phyloP scores from a whole-genome alignment of 371 early-diverging fungal genomes.

The Mortierella sp. region DNA sequence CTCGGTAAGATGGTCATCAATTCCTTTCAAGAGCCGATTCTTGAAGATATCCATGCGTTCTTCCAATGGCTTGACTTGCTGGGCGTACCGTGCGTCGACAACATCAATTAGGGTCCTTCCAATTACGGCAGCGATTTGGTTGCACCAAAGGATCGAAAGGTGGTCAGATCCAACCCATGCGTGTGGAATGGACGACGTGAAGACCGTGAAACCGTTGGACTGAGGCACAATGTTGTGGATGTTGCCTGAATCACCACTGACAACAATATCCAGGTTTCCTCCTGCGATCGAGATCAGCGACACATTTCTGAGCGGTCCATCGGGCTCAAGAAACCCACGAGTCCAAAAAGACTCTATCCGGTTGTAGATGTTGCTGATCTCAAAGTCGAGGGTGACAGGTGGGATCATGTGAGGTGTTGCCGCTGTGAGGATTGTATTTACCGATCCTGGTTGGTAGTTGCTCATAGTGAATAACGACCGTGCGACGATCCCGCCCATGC shows the following conservation, averaged over 20 bases:
- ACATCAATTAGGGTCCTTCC: slow-evolving; percentile 72
- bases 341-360: slow-evolving; percentile 83
- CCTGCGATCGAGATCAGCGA: slow-evolving; percentile 92
- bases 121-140: slow-evolving; percentile 83
- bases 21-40: slow-evolving; percentile 68
- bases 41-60: slow-evolving; percentile 77
- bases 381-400: slow-evolving; percentile 85
- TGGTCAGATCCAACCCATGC: slow-evolving; percentile 96
- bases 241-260: slow-evolving; percentile 85
- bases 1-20: slow-evolving; percentile 62
- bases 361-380: slow-evolving; percentile 83
- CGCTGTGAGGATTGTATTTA: slow-evolving; percentile 90
- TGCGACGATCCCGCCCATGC: slow-evolving; percentile 98
- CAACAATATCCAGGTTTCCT: slow-evolving; percentile 90
- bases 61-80: slow-evolving; percentile 76
- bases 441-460: slow-evolving; percentile 81
- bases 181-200: slow-evolving; percentile 83
- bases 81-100: slow-evolving; percentile 75
- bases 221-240: slow-evolving; percentile 79
- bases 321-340: slow-evolving; percentile 60
- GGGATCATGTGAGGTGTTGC: slow-evolving; percentile 93
- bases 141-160: slow-evolving; percentile 92
- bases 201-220: slow-evolving; percentile 81
- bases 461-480: slow-evolving; percentile 81
- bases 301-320: slow-evolving; percentile 64